phyloP scores from a whole-genome alignment of 2,329 filamentous ascomycete species.

The Basipetospora chlamydospora region DNA sequence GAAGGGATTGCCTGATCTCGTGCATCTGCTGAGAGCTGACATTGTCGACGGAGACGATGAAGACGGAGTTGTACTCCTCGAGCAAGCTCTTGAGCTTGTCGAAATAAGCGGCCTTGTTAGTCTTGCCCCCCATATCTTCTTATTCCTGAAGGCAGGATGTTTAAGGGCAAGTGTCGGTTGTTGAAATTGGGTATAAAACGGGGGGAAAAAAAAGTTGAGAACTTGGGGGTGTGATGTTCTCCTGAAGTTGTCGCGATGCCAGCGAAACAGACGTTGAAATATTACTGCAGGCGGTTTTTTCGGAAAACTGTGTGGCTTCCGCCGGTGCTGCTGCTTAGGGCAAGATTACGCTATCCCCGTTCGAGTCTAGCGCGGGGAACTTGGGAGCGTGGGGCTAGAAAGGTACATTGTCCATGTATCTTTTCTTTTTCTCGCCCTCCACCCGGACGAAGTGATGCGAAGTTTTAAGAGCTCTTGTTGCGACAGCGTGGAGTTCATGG shows the following conservation, averaged over 20 bases:
- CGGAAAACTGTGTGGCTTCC: constrained; percentile 5
- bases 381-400: constrained; percentile 3
- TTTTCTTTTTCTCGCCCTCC: constrained; percentile 15
- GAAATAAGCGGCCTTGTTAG: constrained; percentile 95
- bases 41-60: constrained; percentile 98
- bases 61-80: constrained; percentile 92
- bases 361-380: constrained; percentile 8
- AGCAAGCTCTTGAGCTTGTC: constrained; percentile 98
- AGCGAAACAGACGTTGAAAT: not conserved
- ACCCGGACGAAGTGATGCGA: not conserved
- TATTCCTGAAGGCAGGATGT: constrained; percentile 90
- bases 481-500: not conserved
- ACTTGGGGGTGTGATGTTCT: constrained; percentile 2
- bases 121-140: constrained; percentile 99
- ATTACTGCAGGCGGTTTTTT: no score
- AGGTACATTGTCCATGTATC: constrained; percentile 20
- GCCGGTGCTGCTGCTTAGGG: constrained; percentile 19
- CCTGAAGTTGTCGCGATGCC: no score
- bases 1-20: constrained; percentile 91
- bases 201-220: constrained; percentile 6
- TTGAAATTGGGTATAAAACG: no score
- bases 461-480: not conserved
- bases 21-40: constrained; percentile 99
- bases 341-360: constrained; percentile 16
- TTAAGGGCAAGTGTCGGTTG: constrained; percentile 61